Evolutionary conservation across 306 rosid genomes (phyloP).

Genomic region (Trifolium dubium): DNA sequence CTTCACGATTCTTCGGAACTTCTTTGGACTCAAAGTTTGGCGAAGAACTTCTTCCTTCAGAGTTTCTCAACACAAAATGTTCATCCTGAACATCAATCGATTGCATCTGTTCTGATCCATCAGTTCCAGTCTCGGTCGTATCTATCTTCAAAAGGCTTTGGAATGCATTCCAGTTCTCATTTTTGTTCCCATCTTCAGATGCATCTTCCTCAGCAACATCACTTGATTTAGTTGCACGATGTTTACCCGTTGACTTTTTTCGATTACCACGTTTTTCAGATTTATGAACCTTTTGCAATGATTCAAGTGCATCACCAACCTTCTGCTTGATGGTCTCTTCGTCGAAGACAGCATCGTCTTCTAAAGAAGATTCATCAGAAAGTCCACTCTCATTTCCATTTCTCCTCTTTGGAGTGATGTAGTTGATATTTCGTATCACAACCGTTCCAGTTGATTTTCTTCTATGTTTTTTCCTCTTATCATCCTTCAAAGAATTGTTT

Average conservation of each 20-base stretch:
- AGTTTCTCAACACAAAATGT: slow-evolving; percentile 46
- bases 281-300: slow-evolving; percentile 53
- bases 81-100: slow-evolving; percentile 52
- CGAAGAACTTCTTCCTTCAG: slow-evolving; percentile 45
- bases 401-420: slow-evolving; percentile 67
- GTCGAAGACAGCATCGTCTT: slow-evolving; percentile 42
- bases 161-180: slow-evolving; percentile 53
- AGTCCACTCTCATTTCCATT: slow-evolving; percentile 58
- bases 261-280: slow-evolving; percentile 43
- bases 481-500: slow-evolving; percentile 48
- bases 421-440: slow-evolving; percentile 73
- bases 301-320: slow-evolving; percentile 53
- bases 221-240: slow-evolving; percentile 34
- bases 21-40: slow-evolving; percentile 46
- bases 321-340: slow-evolving; percentile 51
- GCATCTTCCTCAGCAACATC: slow-evolving; percentile 47
- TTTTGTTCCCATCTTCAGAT: slow-evolving; percentile 43
- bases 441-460: slow-evolving; percentile 63
- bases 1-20: slow-evolving; percentile 47
- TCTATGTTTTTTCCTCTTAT: slow-evolving; percentile 50
- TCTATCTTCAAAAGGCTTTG: slow-evolving; percentile 56
- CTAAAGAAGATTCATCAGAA: slow-evolving; percentile 54
- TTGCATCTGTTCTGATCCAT: slow-evolving; percentile 41
- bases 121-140: slow-evolving; percentile 36
- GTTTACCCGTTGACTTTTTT: slow-evolving; percentile 32